These are phyloP conservation scores for Solanum peruvianum DNA, from an alignment of 257 asterid genomes.

Conservation along the genomic window DNA sequence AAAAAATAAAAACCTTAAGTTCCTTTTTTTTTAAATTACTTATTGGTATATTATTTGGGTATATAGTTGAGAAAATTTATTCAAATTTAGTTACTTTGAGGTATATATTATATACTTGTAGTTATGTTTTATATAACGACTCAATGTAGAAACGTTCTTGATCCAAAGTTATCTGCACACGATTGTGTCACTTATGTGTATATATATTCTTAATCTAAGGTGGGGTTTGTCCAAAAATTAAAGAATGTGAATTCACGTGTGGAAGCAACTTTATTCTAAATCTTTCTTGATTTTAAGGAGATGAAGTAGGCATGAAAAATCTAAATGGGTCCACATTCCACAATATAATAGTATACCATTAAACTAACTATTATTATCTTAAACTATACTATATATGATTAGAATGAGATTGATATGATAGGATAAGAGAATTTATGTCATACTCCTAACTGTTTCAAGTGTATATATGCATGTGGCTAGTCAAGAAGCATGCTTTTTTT, in stretches of 20 bases:
- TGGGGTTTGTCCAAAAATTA: neutral
- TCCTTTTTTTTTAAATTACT: neutral
- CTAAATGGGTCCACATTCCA: slow-evolving; percentile 16
- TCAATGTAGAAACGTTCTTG: neutral
- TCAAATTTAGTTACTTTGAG: neutral
- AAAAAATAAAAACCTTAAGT: too few relatives aligned
- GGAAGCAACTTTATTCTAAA: neutral
- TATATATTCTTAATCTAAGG: neutral
- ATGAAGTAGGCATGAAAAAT: slow-evolving; percentile 16
- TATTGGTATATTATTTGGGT: neutral
- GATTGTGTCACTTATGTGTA: neutral
- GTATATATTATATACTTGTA: neutral
- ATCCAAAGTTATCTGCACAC: neutral
- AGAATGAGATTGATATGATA: neutral
- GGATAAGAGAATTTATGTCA: slow-evolving; percentile 13
- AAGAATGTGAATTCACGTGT: neutral
- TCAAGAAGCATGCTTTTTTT: neutral
- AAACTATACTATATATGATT: neutral
- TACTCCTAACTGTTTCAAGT: neutral
- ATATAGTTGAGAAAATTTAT: too few relatives aligned
- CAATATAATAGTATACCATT: neutral
- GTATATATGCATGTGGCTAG: neutral
- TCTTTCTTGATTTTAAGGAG: neutral
- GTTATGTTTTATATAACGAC: neutral
- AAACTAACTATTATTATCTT: neutral